These are phyloP conservation scores for Cadophora luteo-olivacea DNA, from an alignment of 2,329 filamentous ascomycete genomes.

Conservation along the genomic window DNA sequence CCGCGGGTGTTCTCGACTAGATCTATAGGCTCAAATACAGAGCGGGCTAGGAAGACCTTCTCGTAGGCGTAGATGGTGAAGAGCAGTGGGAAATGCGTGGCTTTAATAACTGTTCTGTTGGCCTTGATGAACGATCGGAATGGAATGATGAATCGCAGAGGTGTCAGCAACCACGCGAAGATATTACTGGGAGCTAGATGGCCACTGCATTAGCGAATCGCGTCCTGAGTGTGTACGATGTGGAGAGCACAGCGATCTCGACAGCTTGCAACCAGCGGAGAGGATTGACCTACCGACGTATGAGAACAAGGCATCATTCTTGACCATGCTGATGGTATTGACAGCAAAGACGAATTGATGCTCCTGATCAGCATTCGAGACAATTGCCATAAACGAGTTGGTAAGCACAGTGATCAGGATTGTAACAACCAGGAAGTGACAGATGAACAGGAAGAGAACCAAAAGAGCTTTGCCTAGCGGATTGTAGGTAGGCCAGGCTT, in stretches of 20 bases:
- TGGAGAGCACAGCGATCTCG: neutral
- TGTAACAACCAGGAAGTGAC: slow-evolving; percentile 93
- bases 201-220: neutral
- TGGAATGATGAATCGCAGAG: slow-evolving; percentile 79
- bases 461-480: slow-evolving; percentile 77
- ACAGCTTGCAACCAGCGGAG: neutral
- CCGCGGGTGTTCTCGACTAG: slow-evolving; percentile 75
- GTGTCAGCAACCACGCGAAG: slow-evolving; percentile 87
- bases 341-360: slow-evolving; percentile 94
- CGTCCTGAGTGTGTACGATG: neutral
- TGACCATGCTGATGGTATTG: slow-evolving; percentile 97
- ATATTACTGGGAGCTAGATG: slow-evolving; percentile 79
- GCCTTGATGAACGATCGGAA: slow-evolving; percentile 82
- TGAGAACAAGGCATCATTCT: slow-evolving; percentile 95
- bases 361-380: slow-evolving; percentile 91
- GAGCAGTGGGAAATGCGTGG: slow-evolving; percentile 86
- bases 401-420: slow-evolving; percentile 95
- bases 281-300: slow-evolving; percentile 61
- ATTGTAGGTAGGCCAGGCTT: slow-evolving; percentile 79
- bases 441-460: slow-evolving; percentile 87
- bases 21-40: slow-evolving; percentile 83
- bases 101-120: slow-evolving; percentile 90
- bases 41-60: slow-evolving; percentile 75
- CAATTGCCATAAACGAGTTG: slow-evolving; percentile 95
- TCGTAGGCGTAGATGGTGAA: slow-evolving; percentile 91